Evolutionary conservation across 257 asterid genomes (phyloP).

Genomic region (Plantago major): DNA sequence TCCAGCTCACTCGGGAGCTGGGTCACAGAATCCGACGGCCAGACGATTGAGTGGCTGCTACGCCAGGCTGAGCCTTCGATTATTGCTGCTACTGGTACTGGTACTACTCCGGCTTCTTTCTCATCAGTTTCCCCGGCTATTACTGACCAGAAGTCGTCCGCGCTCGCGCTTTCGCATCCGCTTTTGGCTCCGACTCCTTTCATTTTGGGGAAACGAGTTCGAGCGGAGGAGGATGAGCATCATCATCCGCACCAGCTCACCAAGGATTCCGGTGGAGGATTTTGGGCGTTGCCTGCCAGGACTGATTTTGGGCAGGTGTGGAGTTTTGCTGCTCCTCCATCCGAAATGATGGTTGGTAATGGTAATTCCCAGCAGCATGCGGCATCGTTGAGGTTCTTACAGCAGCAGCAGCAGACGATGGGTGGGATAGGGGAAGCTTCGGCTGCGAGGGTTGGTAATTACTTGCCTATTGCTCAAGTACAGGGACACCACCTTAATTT

Average conservation of each 20-base stretch:
- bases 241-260: no score
- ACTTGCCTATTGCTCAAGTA: conserved; percentile 80
- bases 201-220: conserved; percentile 80
- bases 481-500: conserved; percentile 92
- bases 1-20: conserved; percentile 87
- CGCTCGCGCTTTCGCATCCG: conserved; percentile 32
- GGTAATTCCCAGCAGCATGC: conserved; percentile 21
- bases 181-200: conserved; percentile 68
- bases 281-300: conserved; percentile 87
- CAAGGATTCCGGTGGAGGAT: conserved; percentile 48
- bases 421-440: conserved; percentile 84
- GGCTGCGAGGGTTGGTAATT: conserved; percentile 93
- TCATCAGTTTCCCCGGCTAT: conserved; percentile 54
- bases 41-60: conserved; percentile 95
- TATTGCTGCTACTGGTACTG: conserved; percentile 93
- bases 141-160: conserved; percentile 47
- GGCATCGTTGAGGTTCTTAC: conserved; percentile 50
- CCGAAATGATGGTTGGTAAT: conserved; percentile 48
- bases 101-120: conserved; percentile 87
- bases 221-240: conserved; percentile 57
- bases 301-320: conserved; percentile 87
- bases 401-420: conserved; percentile 57
- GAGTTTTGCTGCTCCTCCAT: conserved; percentile 79
- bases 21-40: conserved; percentile 98
- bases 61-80: conserved; percentile 98